Base-by-base conservation (phyloP, 768 basidiomycete genomes). In the Dendrothele bispora region DNA sequence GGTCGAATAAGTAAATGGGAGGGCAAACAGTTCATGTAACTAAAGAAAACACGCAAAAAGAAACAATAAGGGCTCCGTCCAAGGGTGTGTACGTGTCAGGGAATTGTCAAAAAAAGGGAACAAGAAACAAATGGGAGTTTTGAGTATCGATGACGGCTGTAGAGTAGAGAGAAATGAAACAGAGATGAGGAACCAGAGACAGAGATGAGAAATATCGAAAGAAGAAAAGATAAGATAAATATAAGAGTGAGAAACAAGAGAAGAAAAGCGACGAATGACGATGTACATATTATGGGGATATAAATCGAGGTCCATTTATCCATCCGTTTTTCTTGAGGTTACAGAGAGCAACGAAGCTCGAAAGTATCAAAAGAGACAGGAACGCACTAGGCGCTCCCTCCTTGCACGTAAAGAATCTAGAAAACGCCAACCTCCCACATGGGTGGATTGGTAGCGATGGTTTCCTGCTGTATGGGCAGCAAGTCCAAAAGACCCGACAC, bases 101-200 rank as follows among this genome's bases (percentile, higher is more conserved):
- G n/a, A n/a, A n/a, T n/a, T n/a, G n/a, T n/a, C n/a, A n/a, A n/a
- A n/a, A n/a, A n/a, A n/a, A n/a, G n/a, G n/a, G n/a, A n/a, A n/a
- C n/a, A n/a, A n/a, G n/a, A n/a, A n/a, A n/a, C n/a, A n/a, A n/a
- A n/a, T n/a, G n/a, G n/a, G n/a, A n/a, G n/a, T n/a, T n/a, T n/a
- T n/a, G n/a, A n/a, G n/a, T n/a, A n/a, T n/a, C n/a, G n/a, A n/a
- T n/a, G n/a, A n/a, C n/a, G n/a, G n/a, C n/a, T n/a, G n/a, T n/a
- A 39, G 26, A 46, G 45, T 37, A 26, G 34, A 6, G 18, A n/a
- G 27, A 39, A 39, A 26, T 26, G 41, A 43, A 28, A 43, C 5
- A 14, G 20, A 24, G 34, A 39, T 49, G 49, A 48, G 51, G 42
- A 50, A 48, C 46, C 46, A 53, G 29, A 52, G 55, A 59, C 50